A percentile compares a stretch with the other conserved stretches of the same genome.
Conservation (phyloP, 345 rosid species). For the Moringa oleifera region DNA sequence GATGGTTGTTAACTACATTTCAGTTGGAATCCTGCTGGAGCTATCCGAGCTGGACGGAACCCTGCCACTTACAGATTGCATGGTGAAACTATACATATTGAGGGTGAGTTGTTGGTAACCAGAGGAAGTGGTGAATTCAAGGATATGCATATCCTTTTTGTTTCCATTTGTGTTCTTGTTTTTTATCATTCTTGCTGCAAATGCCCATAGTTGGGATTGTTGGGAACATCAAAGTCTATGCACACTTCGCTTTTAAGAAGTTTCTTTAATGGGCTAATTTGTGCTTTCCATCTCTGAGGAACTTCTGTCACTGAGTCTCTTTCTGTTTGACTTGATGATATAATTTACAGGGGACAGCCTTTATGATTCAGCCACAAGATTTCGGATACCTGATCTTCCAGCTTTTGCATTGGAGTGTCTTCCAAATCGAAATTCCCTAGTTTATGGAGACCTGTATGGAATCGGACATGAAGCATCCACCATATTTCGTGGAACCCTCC, state of each 20-base stretch:
- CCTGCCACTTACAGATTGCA: conserved; percentile 68
- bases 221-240: too few species aligned
- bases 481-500: conserved; percentile 86
- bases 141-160: neutral
- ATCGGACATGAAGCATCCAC: conserved; percentile 75
- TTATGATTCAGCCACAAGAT: conserved; percentile 61
- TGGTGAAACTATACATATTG: conserved; percentile 49
- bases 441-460: conserved; percentile 71
- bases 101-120: conserved; percentile 42
- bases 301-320: neutral
- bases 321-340: conserved; percentile 5
- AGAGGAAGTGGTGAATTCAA: neutral
- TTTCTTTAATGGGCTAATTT: too few species aligned
- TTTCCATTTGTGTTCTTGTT: neutral
- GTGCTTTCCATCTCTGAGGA: too few species aligned
- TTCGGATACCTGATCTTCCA: conserved; percentile 72
- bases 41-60: conserved; percentile 65
- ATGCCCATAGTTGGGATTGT: neutral
- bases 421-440: conserved; percentile 81
- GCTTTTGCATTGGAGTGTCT: conserved; percentile 94
- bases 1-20: conserved; percentile 14
- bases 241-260: too few species aligned
- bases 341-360: conserved; percentile 56
- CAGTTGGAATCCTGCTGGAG: conserved; percentile 99
- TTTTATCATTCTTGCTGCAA: neutral